A percentile compares a stretch with the other conserved stretches of the same genome.
Evolutionary conservation across 2,329 filamentous ascomycete species (phyloP).

Genomic region (Penicillium sp.): DNA sequence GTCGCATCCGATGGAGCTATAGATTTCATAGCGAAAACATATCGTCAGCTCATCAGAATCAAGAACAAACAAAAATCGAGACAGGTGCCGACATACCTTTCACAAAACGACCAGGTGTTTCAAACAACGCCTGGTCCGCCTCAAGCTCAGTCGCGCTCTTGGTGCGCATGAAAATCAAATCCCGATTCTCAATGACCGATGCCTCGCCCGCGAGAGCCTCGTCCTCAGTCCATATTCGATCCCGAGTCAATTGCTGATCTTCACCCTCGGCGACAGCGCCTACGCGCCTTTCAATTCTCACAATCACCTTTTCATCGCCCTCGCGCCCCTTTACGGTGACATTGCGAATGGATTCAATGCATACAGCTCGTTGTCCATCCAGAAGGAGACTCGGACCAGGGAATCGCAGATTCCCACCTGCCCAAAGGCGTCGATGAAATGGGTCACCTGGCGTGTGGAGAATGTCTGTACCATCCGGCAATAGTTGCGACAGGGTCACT

Average conservation of each 20-base stretch:
- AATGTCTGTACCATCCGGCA: slow-evolving; percentile 78
- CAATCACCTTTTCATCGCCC: slow-evolving; percentile 54
- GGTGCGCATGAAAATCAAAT: slow-evolving; percentile 58
- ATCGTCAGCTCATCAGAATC: slow-evolving; percentile 14
- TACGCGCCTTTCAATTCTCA: slow-evolving; percentile 53
- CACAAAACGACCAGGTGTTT: slow-evolving; percentile 22
- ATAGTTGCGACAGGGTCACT: slow-evolving; percentile 55
- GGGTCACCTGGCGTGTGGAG: slow-evolving; percentile 67
- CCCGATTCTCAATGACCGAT: slow-evolving; percentile 52
- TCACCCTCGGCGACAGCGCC: slow-evolving; percentile 35
- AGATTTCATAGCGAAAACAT: neutral
- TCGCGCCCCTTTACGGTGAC: slow-evolving; percentile 46
- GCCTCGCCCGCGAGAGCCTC: slow-evolving; percentile 40
- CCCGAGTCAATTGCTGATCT: slow-evolving; percentile 29
- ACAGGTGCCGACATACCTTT: slow-evolving; percentile 27
- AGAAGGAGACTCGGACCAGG: slow-evolving; percentile 25
- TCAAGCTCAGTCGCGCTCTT: slow-evolving; percentile 35
- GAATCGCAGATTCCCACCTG: slow-evolving; percentile 66
- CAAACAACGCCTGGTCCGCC: slow-evolving; percentile 21
- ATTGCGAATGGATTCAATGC: slow-evolving; percentile 44
- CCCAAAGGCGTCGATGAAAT: slow-evolving; percentile 80
- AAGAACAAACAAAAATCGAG: neutral
- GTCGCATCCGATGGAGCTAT: slow-evolving; percentile 48
- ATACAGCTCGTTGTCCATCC: slow-evolving; percentile 36
- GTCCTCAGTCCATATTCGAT: slow-evolving; percentile 40